Base-by-base conservation (phyloP, 257 asterid genomes). In the Solanum pennellii region DNA sequence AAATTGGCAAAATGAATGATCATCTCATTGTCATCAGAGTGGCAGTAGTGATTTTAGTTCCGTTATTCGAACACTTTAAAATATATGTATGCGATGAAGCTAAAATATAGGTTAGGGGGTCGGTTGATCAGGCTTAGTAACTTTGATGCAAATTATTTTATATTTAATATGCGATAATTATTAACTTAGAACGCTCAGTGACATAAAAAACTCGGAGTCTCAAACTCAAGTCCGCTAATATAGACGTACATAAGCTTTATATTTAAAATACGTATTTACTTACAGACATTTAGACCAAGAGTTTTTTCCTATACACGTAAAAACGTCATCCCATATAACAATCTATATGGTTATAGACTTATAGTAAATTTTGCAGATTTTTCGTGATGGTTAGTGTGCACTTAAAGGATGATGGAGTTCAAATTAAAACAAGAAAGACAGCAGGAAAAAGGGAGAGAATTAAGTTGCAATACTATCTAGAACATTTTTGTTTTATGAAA, bases 1-100 rank as follows among this genome's bases (percentile, higher is more conserved):
- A 80, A 80, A 80, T 80, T 80, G 84, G 68, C 42, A 47, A 80
- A 80, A 45, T 80, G 84, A 80, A 80, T 47, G 84, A 79, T 47
- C 66, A 80, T 80, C 25, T 42, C 47, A 79, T 47, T 79, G 42
- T 79, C 25, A 14, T 3, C 65, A 79, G 84, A 25, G 39, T 77
- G 62, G 0, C 84, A 77, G 84, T 27, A 45, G 23, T 25, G 5
- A 13, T 52, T 25, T 39, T 13, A 1, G 0, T 0, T 52, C 2
- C 0, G 1, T 1, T 49, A 9, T 16, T 16, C 0, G 1, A 21
- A 52, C 60, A 16, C 23, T 52, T 0, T 3, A 49, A 49, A 49
- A 49, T 15, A 21, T 72, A 33, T 21, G 29, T 37, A 66, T 18
- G 20, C 9, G 9, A 13, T n/a, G 83, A 42, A 69, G 42, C n/a